A percentile compares a stretch with the other conserved stretches of the same genome.
phyloP scores from a whole-genome alignment of 306 rosid species.

The Alnus rubra region DNA sequence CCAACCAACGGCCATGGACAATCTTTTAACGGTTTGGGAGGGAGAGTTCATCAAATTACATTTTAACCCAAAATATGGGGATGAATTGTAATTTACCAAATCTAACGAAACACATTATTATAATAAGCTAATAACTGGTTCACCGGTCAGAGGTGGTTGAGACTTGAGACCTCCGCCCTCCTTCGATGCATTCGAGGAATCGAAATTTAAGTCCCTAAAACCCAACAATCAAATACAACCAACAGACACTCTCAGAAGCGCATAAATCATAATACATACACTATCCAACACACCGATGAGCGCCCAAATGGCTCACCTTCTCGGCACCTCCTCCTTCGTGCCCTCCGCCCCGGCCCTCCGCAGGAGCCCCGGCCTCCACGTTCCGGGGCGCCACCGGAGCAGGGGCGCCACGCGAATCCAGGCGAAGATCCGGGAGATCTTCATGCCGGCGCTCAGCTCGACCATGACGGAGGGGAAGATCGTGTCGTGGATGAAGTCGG shows the following conservation, averaged over 20 bases:
- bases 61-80: too few relatives aligned
- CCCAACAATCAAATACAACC: too few relatives aligned
- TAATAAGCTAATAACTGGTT: neutral
- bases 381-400: conserved; percentile 22
- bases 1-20: too few relatives aligned
- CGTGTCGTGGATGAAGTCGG: conserved; percentile 92
- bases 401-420: conserved; percentile 34
- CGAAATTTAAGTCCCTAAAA: neutral
- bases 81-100: neutral
- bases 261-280: too few relatives aligned
- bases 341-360: conserved; percentile 43
- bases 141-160: conserved; percentile 50
- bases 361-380: conserved; percentile 11
- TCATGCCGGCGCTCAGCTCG: conserved; percentile 98
- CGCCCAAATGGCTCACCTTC: conserved; percentile 76
- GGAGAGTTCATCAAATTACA: too few relatives aligned
- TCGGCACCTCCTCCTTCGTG: conserved; percentile 55
- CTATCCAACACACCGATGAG: neutral
- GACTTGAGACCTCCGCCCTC: conserved; percentile 69
- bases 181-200: conserved; percentile 77
- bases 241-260: neutral
- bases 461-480: conserved; percentile 98
- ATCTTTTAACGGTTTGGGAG: too few relatives aligned
- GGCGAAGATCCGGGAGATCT: conserved; percentile 95
- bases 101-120: neutral